Evolutionary conservation across 768 basidiomycete genomes (phyloP), one percentile per base, ranked within the genome.

Genomic region (Hericium coralloides): DNA sequence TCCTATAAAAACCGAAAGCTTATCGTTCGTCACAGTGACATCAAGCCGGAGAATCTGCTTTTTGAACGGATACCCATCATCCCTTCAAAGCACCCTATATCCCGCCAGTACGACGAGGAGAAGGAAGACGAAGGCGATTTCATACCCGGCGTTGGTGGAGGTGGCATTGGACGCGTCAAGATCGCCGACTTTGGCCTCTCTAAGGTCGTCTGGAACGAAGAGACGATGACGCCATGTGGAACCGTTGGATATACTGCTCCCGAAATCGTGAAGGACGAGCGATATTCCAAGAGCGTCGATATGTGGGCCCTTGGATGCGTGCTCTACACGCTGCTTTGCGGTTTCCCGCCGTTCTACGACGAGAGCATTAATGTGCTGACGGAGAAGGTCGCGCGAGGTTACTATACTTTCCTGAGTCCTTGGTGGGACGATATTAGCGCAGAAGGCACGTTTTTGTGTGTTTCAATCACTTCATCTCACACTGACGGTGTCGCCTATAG

Each of bases 281-380:
- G 93, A 26, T 95, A 95, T 69, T 89, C 84, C 69, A 95, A 94
- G 72, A 92, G 89, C 65, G 95, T 98, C 55, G 97, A 99, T 68
- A 98, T 98, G 97, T 99, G 97, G 97, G 97, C 97, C 2, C 74
- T 99, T 38, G 97, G 97, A 41, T 99, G 97, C 70, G 97, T 99
- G n/a, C 79, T 99, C 1, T 99, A 99, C 73, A 99, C 97, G 2
- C 78, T 98, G 2, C 84, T 99, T 18, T 98, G 97, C 65, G 97
- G 97, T 53, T 97, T 98, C 71, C 90, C 89, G 49, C 97, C 97
- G 0, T 99, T 99, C 75, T 99, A 98, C 72, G 97, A 99, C 62
- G 97, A 99, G 70, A 95, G 91, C 67, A 99, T 99, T 73, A 93
- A 89, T 64, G 93, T 98, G 41, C 80, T 98, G 47, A 98, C 97